Evolutionary conservation across 495 filamentous ascomycete species (phyloP).

Genomic region (Penicillium diatomitis): DNA sequence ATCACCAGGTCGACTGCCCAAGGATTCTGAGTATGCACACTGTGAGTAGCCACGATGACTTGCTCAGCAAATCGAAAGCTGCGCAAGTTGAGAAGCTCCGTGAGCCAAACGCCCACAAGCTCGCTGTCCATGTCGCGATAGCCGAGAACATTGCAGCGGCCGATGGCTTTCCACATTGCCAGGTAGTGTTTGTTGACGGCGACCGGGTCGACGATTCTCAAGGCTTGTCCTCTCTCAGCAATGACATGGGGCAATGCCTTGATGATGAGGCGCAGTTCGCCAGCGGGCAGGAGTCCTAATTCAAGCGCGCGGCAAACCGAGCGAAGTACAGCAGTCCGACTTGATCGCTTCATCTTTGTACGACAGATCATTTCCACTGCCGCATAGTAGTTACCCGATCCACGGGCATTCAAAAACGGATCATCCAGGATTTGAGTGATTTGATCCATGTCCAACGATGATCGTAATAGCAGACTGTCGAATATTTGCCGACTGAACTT

Average conservation of each 20-base stretch:
- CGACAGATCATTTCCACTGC: slow-evolving; percentile 15
- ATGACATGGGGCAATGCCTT: slow-evolving; percentile 14
- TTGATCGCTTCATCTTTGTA: slow-evolving; percentile 6
- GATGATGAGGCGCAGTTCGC: slow-evolving; percentile 29
- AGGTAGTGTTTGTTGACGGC: slow-evolving; percentile 16
- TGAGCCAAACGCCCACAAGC: slow-evolving; percentile 26
- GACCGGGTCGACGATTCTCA: slow-evolving; percentile 8
- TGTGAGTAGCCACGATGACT: slow-evolving; percentile 23
- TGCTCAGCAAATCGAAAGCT: slow-evolving; percentile 23
- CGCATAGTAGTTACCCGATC: slow-evolving; percentile 31
- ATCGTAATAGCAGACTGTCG: slow-evolving; percentile 21
- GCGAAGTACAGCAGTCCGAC: slow-evolving; percentile 15
- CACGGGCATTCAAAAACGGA: slow-evolving; percentile 27
- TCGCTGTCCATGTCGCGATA: slow-evolving; percentile 23
- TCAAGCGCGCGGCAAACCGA: slow-evolving; percentile 27
- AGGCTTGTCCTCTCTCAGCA: slow-evolving; percentile 11
- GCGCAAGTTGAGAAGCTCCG: slow-evolving; percentile 11
- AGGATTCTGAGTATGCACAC: slow-evolving; percentile 1
- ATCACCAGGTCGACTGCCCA: slow-evolving; percentile 25
- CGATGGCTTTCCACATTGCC: slow-evolving; percentile 34
- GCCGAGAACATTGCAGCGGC: slow-evolving; percentile 27
- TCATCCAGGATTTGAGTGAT: slow-evolving; percentile 37
- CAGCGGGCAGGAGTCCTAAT: slow-evolving; percentile 27
- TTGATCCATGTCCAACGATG: slow-evolving; percentile 10
- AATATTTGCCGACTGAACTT: slow-evolving; percentile 35